Conservation (phyloP, 2,329 filamentous ascomycete species). For the Eurotiales sp. region DNA sequence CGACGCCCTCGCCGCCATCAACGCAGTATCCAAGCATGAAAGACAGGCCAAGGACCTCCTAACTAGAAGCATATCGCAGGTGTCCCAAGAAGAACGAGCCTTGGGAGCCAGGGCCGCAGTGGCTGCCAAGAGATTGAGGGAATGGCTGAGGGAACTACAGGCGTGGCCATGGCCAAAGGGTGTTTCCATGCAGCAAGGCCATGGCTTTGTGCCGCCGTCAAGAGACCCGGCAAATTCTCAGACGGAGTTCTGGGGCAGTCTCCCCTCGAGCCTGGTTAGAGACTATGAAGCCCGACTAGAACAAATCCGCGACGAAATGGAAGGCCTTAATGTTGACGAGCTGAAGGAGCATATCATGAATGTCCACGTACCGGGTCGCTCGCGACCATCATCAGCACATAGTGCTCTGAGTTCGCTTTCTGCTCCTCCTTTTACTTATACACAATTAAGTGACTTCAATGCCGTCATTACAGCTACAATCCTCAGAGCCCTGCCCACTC, state of each 20-base stretch:
- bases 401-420: slow-evolving; percentile 38
- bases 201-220: slow-evolving; percentile 39
- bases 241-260: slow-evolving; percentile 63
- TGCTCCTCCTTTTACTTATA: slow-evolving; percentile 50
- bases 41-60: slow-evolving; percentile 38
- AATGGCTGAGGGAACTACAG: slow-evolving; percentile 58
- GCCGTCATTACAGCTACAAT: slow-evolving; percentile 88
- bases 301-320: slow-evolving; percentile 58
- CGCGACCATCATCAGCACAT: slow-evolving; percentile 49
- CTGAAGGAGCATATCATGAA: slow-evolving; percentile 84
- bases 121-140: slow-evolving; percentile 54
- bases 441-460: slow-evolving; percentile 80
- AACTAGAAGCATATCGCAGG: slow-evolving; percentile 50
- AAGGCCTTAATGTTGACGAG: slow-evolving; percentile 57
- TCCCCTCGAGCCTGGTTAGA: slow-evolving; percentile 61
- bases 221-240: slow-evolving; percentile 18
- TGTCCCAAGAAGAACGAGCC: slow-evolving; percentile 55
- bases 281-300: slow-evolving; percentile 70
- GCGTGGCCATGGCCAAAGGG: slow-evolving; percentile 56
- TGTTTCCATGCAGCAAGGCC: slow-evolving; percentile 33
- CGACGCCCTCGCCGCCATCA: slow-evolving; percentile 45
- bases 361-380: slow-evolving; percentile 67
- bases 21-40: slow-evolving; percentile 38
- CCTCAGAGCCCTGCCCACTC: slow-evolving; percentile 77
- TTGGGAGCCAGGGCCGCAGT: slow-evolving; percentile 58